Percentiles rank a stretch among this genome's conserved stretches.
phyloP scores from a whole-genome alignment of 257 asterid species.

The Solanum virginianum region DNA sequence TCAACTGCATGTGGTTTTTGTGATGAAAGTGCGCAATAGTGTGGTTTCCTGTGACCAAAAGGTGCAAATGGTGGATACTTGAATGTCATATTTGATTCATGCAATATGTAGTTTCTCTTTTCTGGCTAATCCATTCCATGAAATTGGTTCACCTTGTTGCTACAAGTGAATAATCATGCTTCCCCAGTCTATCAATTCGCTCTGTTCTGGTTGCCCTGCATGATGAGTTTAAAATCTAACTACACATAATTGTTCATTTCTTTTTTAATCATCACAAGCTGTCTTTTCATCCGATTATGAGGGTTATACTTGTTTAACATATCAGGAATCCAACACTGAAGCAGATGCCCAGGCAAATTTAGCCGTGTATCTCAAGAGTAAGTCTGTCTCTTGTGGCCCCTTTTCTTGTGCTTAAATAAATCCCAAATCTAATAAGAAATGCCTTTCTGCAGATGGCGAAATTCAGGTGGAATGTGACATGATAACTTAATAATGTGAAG shows the following conservation, averaged over 20 bases:
- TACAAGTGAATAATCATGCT: background rate
- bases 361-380: slow-evolving; percentile 60
- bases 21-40: background rate
- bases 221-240: background rate
- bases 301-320: background rate
- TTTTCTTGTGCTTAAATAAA: background rate
- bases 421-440: background rate
- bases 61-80: background rate
- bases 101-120: background rate
- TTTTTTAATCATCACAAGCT: background rate
- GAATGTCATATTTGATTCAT: background rate
- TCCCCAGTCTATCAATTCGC: background rate
- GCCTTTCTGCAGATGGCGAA: slow-evolving; percentile 53
- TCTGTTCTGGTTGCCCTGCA: background rate
- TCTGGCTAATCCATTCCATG: background rate
- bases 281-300: background rate
- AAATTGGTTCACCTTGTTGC: background rate
- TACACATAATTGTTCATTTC: background rate
- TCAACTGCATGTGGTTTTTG: background rate
- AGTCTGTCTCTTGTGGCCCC: background rate
- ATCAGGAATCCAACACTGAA: slow-evolving; percentile 65
- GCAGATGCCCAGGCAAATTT: slow-evolving; percentile 92
- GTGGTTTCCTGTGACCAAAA: background rate
- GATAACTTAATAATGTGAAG: slow-evolving; percentile 9
- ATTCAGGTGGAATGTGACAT: slow-evolving; percentile 57